A percentile compares a stretch with the other conserved stretches of the same genome.
phyloP scores from a whole-genome alignment of 441 rosid genomes.

The Isatis lusitanica region DNA sequence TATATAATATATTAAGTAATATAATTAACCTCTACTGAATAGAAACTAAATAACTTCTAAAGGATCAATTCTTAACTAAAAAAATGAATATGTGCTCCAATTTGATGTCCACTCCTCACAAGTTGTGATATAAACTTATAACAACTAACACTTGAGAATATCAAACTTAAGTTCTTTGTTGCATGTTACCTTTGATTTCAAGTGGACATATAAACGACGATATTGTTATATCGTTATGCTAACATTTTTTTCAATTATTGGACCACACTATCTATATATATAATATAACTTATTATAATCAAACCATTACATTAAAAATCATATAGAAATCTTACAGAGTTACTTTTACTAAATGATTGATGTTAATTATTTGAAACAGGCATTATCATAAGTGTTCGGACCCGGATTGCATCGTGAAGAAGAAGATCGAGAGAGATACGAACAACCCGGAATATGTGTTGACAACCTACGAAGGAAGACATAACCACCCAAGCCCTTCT shows the following conservation, averaged over 20 bases:
- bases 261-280: slow-evolving; percentile 2
- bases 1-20: neutral
- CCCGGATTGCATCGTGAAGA: slow-evolving; percentile 33
- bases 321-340: neutral
- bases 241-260: slow-evolving; percentile 1
- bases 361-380: slow-evolving; percentile 18
- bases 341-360: neutral
- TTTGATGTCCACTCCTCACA: slow-evolving; percentile 19
- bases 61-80: neutral
- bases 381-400: slow-evolving; percentile 36
- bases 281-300: neutral
- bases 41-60: neutral
- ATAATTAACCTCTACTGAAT: neutral
- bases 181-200: slow-evolving; percentile 19
- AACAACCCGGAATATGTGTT: slow-evolving; percentile 24
- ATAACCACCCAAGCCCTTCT: slow-evolving; percentile 37
- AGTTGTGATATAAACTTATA: slow-evolving; percentile 23
- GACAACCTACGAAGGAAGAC: slow-evolving; percentile 35
- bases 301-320: neutral
- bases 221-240: slow-evolving; percentile 14
- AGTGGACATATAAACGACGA: slow-evolving; percentile 14
- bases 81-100: neutral
- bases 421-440: slow-evolving; percentile 29
- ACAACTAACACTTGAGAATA: slow-evolving; percentile 25
- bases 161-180: slow-evolving; percentile 16